phyloP scores from a whole-genome alignment of 495 filamentous ascomycete species.

The Neurospora sp. region DNA sequence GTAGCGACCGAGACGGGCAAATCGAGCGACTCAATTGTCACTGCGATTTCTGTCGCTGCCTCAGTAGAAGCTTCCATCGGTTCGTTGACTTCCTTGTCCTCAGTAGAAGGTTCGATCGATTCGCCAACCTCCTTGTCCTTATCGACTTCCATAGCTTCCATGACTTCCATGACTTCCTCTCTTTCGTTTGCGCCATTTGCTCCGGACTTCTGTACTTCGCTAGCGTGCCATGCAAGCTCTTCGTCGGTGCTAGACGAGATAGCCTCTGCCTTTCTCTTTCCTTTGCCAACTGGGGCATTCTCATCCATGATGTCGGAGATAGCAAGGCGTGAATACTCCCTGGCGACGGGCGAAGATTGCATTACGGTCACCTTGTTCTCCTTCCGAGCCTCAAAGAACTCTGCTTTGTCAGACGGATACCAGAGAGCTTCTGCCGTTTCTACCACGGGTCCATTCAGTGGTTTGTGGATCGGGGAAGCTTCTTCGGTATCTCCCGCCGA shows the following conservation, averaged over 20 bases:
- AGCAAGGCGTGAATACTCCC: background rate
- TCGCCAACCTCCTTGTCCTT: background rate
- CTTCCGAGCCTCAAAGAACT: constrained; percentile 31
- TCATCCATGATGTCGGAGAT: constrained; percentile 1
- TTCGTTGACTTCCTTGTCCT: background rate
- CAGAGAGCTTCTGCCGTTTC: constrained; percentile 18
- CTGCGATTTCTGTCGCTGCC: background rate
- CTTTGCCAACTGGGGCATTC: background rate
- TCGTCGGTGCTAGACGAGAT: constrained; percentile 23
- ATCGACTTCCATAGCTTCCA: background rate
- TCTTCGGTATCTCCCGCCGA: constrained; percentile 33
- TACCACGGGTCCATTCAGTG: background rate
- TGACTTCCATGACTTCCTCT: background rate
- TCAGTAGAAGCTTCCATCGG: background rate
- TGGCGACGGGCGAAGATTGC: background rate
- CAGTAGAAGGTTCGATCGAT: background rate
- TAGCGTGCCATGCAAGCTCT: constrained; percentile 13
- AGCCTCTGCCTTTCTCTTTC: constrained; percentile 27
- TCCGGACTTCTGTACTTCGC: background rate
- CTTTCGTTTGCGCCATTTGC: background rate
- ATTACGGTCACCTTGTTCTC: constrained; percentile 16
- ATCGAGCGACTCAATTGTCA: background rate
- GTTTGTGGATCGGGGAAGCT: constrained; percentile 3
- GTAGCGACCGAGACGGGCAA: background rate
- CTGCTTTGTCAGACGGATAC: constrained; percentile 26